Base-by-base conservation (phyloP, 176 grass and related monocot species). In the Dactylis glomerata region DNA sequence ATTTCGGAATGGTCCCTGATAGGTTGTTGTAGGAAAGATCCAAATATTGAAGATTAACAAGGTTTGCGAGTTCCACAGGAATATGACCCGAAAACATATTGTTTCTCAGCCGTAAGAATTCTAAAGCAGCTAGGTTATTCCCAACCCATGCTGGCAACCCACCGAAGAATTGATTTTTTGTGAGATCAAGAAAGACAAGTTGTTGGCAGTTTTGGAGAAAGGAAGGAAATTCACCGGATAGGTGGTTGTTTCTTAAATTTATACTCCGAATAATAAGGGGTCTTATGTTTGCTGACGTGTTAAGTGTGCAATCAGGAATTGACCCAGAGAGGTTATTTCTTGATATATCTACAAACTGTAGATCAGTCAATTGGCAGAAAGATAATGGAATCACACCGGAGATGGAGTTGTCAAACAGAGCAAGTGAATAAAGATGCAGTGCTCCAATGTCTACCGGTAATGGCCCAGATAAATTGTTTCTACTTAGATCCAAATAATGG, bases 61-160 rank as follows among this genome's bases (percentile, higher is more conserved):
- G 82, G 30, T 67, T 5, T 22, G 70, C 28, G 1, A 89, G 77
- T 26, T 92, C 65, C 14, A 1, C 0, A 0, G 79, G 86, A n/a
- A 92, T 89, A 28, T 0, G 30, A 1, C 90, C 86, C n/a, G 6
- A 63, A 46, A 92, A 86, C 54, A 31, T 86, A 31, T 92, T 92
- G 2, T 73, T 89, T 8, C 74, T 27, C 42, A 92, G 22, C 15
- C 62, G 63, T 0, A 89, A 54, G 40, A 81, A 36, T 10, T 10
- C 32, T 22, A 73, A 15, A 34, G 47, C n/a, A 16, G 85, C 38
- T 22, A 55, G 1, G 50, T 86, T 84, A 5, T 19, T 42, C 51
- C 87, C 83, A 1, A 92, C 75, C 87, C 90, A 92, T 8, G 16
- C 1, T 2, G 83, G 90, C 5, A 89, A 24, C 0, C 1, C 42